Conservation (phyloP, 768 basidiomycete genomes). For the Panaeolus papilionaceus region DNA sequence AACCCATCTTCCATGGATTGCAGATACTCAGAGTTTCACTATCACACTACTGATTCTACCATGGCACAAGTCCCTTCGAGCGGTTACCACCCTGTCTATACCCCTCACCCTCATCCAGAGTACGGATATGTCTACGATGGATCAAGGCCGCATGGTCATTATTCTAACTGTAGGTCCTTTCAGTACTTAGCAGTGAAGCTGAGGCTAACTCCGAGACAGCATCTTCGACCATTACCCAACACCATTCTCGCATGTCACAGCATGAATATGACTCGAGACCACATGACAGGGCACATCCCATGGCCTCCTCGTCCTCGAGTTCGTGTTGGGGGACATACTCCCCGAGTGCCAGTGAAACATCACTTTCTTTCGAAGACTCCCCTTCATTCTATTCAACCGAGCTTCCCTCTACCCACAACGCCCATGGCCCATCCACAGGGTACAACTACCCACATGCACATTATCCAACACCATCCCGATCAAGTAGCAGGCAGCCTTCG, state of each 20-base stretch:
- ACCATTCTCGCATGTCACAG: not conserved
- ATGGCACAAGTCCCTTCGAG: not conserved
- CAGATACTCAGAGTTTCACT: not conserved
- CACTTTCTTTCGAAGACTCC: constrained; percentile 4
- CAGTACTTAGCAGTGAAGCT: not conserved
- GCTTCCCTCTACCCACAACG: not conserved
- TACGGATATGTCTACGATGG: constrained; percentile 4
- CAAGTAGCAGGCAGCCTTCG: not conserved
- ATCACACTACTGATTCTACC: not conserved
- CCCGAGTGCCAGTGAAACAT: not conserved
- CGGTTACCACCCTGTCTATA: not conserved
- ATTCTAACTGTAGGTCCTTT: not conserved
- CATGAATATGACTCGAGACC: too few species aligned
- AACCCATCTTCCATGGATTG: not conserved
- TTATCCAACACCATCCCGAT: not conserved
- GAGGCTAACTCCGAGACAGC: not conserved
- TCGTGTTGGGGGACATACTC: not conserved
- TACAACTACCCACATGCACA: not conserved
- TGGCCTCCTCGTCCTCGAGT: not conserved
- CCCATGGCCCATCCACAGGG: not conserved
- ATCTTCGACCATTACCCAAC: not conserved
- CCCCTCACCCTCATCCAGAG: constrained; percentile 1
- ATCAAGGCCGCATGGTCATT: not conserved
- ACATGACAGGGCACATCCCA: not conserved
- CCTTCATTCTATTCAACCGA: not conserved